Conservation (phyloP, 2,329 filamentous ascomycete genomes). For the Penicillium frequentans region DNA sequence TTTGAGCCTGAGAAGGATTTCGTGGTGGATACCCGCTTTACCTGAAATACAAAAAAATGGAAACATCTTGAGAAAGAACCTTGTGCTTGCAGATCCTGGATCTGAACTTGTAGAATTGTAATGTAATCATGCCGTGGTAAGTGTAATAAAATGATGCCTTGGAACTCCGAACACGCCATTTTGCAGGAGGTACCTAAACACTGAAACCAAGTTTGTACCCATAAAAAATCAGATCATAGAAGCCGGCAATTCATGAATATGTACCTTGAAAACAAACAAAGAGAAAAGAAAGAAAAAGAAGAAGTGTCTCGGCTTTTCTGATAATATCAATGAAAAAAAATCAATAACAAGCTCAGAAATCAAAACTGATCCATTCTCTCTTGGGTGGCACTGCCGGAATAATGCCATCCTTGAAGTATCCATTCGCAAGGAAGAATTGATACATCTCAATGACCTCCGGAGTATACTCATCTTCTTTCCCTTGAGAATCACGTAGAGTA, state of each 20-base stretch:
- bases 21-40: slow-evolving; percentile 32
- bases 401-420: slow-evolving; percentile 66
- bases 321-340: background rate
- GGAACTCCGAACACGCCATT: slow-evolving; percentile 1
- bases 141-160: background rate
- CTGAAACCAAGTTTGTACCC: background rate
- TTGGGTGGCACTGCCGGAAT: slow-evolving; percentile 79
- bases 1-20: slow-evolving; percentile 7
- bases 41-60: slow-evolving; percentile 32
- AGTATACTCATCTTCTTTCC: slow-evolving; percentile 53
- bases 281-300: background rate
- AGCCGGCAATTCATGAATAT: background rate
- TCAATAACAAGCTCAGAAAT: slow-evolving; percentile 55
- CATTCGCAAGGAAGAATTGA: slow-evolving; percentile 62
- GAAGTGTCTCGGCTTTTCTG: background rate
- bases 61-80: slow-evolving; percentile 29
- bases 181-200: background rate
- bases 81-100: background rate
- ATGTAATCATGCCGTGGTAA: background rate
- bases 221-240: background rate
- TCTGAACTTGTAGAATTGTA: background rate
- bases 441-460: slow-evolving; percentile 62
- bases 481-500: slow-evolving; percentile 51
- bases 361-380: slow-evolving; percentile 72
- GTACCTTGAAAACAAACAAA: background rate